Evolutionary conservation across 2,329 filamentous ascomycete genomes (phyloP), one percentile per base, ranked within the genome.

Genomic region (Aspergillus thermomutatus): DNA sequence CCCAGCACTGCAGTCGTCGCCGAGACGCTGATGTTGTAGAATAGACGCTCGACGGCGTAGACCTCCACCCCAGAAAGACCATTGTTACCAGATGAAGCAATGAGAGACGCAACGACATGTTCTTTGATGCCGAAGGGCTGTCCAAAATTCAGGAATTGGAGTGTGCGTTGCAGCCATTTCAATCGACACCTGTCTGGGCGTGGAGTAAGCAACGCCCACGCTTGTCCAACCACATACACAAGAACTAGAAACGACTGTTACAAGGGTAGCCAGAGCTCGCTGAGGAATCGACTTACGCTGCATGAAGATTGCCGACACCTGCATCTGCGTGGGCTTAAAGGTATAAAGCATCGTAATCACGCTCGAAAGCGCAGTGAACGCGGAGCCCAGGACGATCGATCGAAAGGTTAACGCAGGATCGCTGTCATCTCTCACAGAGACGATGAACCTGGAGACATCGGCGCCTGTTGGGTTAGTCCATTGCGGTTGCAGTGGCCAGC

Each of bases 1-100:
- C 62, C 59, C 4, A 70, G 59, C 3, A 72, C 56, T 0, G 64
- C 69, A 1, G 68, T 69, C 3, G 61, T 56, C 5, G 69, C 66
- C 0, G 63, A 56, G 3, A 69, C 64, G 19, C 49, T 52, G 27
- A 31, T 52, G 27, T 65, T 52, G 34, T 66, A 65, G 43, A 63
- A 64, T 6, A 66, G 50, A 43, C 59, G 46, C 34, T 65, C 60
- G n/a, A 57, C 58, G 4, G 63, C 63, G 25, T 62, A 65, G 7
- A 64, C 55, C 26, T 63, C 61, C 7, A 64, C 57, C 14, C 60
- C 61, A 1, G 49, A 34, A 6, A 64, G 55, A 25, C 60, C 63
- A n/a, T 65, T 65, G 26, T 63, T 63, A 14, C 57, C 63, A 17
- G 62, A 65, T 0, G 63, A 63, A 7, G 62, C 60, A 9, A 64